Evolutionary conservation across 2,329 filamentous ascomycete species (phyloP), one percentile per base, ranked within the genome.

Genomic region (Exophiala xenobiotica): DNA sequence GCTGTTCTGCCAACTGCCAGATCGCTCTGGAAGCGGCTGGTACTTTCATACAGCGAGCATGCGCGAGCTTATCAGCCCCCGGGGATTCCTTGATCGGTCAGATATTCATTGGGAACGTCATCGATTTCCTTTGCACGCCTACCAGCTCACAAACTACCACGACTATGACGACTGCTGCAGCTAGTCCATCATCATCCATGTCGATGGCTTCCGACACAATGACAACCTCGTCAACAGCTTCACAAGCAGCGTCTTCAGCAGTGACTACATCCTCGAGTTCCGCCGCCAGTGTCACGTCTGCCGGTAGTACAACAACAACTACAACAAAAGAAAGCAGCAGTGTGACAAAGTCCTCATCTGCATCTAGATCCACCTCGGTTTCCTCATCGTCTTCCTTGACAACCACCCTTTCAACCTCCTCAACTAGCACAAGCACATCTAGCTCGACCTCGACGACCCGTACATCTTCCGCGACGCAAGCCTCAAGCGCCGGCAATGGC

Each of bases 221-320:
- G 64, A 70, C 53, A 65, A 67, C 9, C 65, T 66, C 56, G 67
- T 67, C 31, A 66, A 63, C 51, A 62, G 71, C 1, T 20, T 42
- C 50, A 16, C 22, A 19, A 8, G 18, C 27, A 9, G 26, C 19
- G 16, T 26, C 35, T 26, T 19, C 23, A 9, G 16, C 27, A 14
- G 24, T 22, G 14, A 11, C 38, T 14, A 73, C 73, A 37, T 85
- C 70, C 19, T 65, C 63, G 9, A 64, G 78, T 24, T 78, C 75
- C 1, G 77, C 77, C 0, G 76, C 74, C 4, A 77, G 74, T 2
- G 70, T 71, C 7, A 57, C 47, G n/a, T 53, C 56, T 2, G 69
- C 64, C 5, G 65, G 66, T n/a, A 66, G 62, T 35, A 63, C 64
- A 3, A 35, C 47, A 5, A 45, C 50, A 24, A 44, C 53, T 26